Conservation (phyloP, 306 rosid species). For the Corylus avellana region DNA sequence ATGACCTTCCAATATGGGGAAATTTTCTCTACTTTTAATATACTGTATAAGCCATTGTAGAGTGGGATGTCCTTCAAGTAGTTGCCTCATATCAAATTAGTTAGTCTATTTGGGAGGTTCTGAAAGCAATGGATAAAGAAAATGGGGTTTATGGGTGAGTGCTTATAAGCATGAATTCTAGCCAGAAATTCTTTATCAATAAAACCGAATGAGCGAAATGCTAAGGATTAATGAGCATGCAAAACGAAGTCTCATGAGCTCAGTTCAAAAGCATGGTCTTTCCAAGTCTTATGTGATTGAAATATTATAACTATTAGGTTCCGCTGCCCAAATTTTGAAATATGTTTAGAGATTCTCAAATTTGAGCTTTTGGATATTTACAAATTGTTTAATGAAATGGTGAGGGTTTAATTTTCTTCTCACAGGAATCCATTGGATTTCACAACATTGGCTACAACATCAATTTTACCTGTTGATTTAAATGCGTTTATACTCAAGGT, state of each 20-base stretch:
- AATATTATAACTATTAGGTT: neutral
- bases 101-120: neutral
- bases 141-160: neutral
- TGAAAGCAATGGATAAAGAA: neutral
- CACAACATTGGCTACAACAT: slow-evolving; percentile 79
- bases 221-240: neutral
- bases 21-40: neutral
- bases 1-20: neutral
- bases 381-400: slow-evolving; percentile 7
- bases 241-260: neutral
- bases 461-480: slow-evolving; percentile 82
- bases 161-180: neutral
- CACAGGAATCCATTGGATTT: slow-evolving; percentile 68
- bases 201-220: neutral
- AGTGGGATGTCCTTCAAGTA: neutral
- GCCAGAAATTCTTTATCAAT: neutral
- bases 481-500: slow-evolving; percentile 79
- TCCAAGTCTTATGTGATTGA: neutral
- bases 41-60: neutral
- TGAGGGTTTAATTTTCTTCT: slow-evolving; percentile 23
- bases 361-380: neutral
- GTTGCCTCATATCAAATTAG: neutral
- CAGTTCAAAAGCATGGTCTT: neutral
- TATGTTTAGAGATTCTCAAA: neutral
- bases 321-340: neutral